These are phyloP conservation scores for Begonia fuchsioides DNA, from an alignment of 306 rosid genomes.

Conservation along the genomic window DNA sequence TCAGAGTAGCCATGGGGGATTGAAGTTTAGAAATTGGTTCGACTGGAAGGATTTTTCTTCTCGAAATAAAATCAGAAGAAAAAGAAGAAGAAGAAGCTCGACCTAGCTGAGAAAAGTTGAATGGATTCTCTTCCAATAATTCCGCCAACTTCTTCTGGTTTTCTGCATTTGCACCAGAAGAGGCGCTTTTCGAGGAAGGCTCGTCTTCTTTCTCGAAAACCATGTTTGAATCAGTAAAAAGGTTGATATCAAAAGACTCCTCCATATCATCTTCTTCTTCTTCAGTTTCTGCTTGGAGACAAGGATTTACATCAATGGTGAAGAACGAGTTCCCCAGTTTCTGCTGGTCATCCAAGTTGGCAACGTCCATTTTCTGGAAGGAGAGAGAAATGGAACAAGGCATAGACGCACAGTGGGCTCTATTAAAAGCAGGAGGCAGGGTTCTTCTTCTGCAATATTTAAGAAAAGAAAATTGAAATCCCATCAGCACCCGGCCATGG, in stretches of 20 bases:
- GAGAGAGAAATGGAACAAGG: not conserved
- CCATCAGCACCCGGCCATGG: not conserved
- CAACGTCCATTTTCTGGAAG: slow-evolving; percentile 38
- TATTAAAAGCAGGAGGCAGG: too few relatives aligned
- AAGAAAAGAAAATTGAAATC: not conserved
- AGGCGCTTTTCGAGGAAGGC: too few relatives aligned
- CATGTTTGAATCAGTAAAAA: slow-evolving; percentile 6
- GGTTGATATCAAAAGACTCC: slow-evolving; percentile 76
- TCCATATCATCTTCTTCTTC: slow-evolving; percentile 54
- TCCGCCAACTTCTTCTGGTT: too few relatives aligned
- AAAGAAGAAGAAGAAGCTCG: not conserved
- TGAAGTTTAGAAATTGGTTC: slow-evolving; percentile 66
- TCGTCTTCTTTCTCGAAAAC: too few relatives aligned
- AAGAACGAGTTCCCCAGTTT: slow-evolving; percentile 15
- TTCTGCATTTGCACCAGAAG: too few relatives aligned
- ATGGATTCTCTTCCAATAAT: too few relatives aligned
- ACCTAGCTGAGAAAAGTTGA: too few relatives aligned
- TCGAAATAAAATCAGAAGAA: slow-evolving; percentile 53
- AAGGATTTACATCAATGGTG: too few relatives aligned
- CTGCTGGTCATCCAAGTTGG: slow-evolving; percentile 68
- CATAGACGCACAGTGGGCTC: not conserved
- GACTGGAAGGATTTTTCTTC: slow-evolving; percentile 64
- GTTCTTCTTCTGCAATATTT: too few relatives aligned
- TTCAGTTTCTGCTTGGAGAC: slow-evolving; percentile 21
- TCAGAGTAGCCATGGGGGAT: slow-evolving; percentile 77